These are phyloP conservation scores for Danielia oregonensis DNA, from an alignment of 805 yeast species.

Conservation along the genomic window DNA sequence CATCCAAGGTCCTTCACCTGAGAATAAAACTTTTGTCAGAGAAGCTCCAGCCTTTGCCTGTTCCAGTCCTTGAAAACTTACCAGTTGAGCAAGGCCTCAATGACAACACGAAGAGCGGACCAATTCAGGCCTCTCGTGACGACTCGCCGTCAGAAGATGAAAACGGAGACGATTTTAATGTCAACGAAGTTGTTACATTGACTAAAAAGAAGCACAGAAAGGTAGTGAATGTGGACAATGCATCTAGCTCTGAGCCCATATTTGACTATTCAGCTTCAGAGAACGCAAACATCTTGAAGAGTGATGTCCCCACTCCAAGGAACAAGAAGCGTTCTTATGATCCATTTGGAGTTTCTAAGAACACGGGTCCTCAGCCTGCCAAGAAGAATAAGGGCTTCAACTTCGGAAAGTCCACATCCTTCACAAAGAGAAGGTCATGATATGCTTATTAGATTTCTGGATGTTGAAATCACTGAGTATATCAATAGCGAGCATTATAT, in stretches of 20 bases:
- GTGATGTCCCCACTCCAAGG: conserved; percentile 16
- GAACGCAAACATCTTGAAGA: conserved; percentile 8
- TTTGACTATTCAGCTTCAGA: conserved; percentile 10
- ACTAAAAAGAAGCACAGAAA: background rate
- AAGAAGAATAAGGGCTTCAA: conserved; percentile 40
- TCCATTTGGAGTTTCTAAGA: conserved; percentile 50
- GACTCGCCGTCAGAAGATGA: no score
- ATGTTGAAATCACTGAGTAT: no score
- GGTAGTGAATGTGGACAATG: background rate
- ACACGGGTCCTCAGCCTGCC: conserved; percentile 51
- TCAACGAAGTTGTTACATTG: background rate
- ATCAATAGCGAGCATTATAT: no score
- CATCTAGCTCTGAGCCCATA: background rate
- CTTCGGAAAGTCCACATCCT: conserved; percentile 37
- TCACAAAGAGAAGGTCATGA: conserved; percentile 13
- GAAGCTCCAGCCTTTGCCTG: background rate
- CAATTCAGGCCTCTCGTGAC: no score
- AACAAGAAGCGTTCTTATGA: conserved; percentile 49
- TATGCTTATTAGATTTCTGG: background rate
- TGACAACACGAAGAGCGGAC: no score
- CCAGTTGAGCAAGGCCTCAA: no score
- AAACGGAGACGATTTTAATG: background rate
- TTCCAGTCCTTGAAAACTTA: background rate
- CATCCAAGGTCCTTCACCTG: background rate
- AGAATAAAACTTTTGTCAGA: background rate